These are phyloP conservation scores for Esteya vermicola DNA, from an alignment of 2,329 filamentous ascomycete genomes.

Conservation along the genomic window DNA sequence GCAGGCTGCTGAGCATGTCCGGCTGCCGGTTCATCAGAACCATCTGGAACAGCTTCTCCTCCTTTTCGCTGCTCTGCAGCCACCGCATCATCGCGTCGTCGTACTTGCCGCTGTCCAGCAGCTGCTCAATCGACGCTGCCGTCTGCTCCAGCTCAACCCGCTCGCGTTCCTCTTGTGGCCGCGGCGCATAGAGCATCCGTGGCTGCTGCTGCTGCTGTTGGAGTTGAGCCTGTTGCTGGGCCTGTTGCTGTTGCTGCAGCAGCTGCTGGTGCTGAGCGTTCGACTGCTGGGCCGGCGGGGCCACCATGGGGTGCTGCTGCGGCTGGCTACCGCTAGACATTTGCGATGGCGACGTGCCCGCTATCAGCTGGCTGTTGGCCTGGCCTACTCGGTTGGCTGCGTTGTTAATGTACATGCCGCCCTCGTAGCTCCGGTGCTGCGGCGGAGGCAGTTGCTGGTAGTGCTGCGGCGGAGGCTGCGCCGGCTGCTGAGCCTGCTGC, in stretches of 20 bases:
- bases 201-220: conserved; percentile 8
- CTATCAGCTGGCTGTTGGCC: too few species aligned
- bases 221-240: conserved; percentile 9
- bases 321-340: conserved; percentile 12
- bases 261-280: conserved; percentile 5
- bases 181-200: conserved; percentile 23
- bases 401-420: conserved; percentile 4
- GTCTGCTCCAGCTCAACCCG: conserved; percentile 40
- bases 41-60: conserved; percentile 48
- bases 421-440: conserved; percentile 3
- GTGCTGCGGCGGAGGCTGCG: conserved; percentile 6
- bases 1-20: conserved; percentile 39
- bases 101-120: conserved; percentile 46
- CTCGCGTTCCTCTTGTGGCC: conserved; percentile 27
- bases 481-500: conserved; percentile 7
- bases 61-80: conserved; percentile 44
- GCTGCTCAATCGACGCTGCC: conserved; percentile 43
- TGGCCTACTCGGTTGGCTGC: conserved; percentile 3
- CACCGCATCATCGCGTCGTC: conserved; percentile 52
- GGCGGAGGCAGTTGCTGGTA: conserved; percentile 2
- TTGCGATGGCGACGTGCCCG: conserved; percentile 10
- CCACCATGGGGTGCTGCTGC: conserved; percentile 7
- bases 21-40: conserved; percentile 37
- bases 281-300: not conserved
- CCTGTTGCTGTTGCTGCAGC: conserved; percentile 4